A percentile compares a stretch with the other conserved stretches of the same genome.
Conservation (phyloP, 495 filamentous ascomycete genomes). For the Talaromyces borbonicus region DNA sequence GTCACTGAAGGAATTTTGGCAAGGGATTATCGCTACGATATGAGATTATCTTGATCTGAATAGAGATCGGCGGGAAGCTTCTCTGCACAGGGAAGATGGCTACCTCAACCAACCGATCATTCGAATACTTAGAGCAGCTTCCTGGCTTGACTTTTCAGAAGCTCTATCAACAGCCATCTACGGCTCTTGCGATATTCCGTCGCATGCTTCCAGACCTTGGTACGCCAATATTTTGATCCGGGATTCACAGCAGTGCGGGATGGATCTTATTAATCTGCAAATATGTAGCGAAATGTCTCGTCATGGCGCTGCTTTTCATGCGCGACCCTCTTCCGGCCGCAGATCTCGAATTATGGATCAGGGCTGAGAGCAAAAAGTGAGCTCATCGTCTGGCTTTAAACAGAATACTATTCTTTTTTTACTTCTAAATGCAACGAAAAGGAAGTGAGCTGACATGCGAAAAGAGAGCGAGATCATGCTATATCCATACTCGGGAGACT, state of each 20-base stretch:
- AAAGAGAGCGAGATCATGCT: slow-evolving; percentile 70
- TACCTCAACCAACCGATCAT: slow-evolving; percentile 52
- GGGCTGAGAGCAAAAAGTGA: slow-evolving; percentile 58
- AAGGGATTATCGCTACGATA: not conserved
- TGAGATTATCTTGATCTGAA: slow-evolving; percentile 4
- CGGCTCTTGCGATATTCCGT: slow-evolving; percentile 88
- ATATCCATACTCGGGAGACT: slow-evolving; percentile 70
- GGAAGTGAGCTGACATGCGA: not conserved
- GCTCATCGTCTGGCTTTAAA: no score
- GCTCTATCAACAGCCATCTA: slow-evolving; percentile 92
- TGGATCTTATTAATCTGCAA: slow-evolving; percentile 21
- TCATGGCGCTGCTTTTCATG: slow-evolving; percentile 88
- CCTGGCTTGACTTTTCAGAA: slow-evolving; percentile 78
- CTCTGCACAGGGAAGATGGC: slow-evolving; percentile 44
- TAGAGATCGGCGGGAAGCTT: slow-evolving; percentile 6
- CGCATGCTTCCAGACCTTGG: slow-evolving; percentile 91
- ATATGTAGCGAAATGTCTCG: slow-evolving; percentile 75
- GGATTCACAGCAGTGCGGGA: no score
- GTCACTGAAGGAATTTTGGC: not conserved
- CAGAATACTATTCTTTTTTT: no score
- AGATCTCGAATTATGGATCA: slow-evolving; percentile 79
- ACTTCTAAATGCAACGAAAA: not conserved
- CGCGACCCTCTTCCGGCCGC: slow-evolving; percentile 60
- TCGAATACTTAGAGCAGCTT: slow-evolving; percentile 85
- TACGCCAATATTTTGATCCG: no score